phyloP scores from a whole-genome alignment of 495 filamentous ascomycete genomes.

The Penicillium pulvis region DNA sequence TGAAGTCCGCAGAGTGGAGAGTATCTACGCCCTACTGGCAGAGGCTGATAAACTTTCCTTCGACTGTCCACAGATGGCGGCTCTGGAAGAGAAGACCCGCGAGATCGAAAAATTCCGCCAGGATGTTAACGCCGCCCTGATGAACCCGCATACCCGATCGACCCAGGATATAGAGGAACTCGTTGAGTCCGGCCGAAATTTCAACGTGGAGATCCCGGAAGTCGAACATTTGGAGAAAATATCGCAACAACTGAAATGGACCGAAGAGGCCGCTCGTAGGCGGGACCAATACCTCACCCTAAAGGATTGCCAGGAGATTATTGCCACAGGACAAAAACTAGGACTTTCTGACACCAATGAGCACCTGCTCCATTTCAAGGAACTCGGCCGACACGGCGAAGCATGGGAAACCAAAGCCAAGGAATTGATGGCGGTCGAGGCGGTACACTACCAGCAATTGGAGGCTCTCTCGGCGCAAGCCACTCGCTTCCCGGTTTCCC shows the following conservation, averaged over 20 bases:
- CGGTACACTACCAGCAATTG: constrained; percentile 89
- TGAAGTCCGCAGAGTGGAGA: constrained; percentile 87
- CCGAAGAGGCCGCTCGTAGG: constrained; percentile 69
- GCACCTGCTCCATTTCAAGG: constrained; percentile 71
- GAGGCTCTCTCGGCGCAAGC: constrained; percentile 83
- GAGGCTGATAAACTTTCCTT: constrained; percentile 89
- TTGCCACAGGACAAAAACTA: constrained; percentile 72
- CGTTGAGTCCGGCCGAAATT: constrained; percentile 80
- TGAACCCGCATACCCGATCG: constrained; percentile 58
- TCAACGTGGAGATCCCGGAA: constrained; percentile 95
- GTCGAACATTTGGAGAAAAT: constrained; percentile 80
- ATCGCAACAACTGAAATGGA: constrained; percentile 86
- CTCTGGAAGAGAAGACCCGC: constrained; percentile 83
- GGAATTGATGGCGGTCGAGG: constrained; percentile 86
- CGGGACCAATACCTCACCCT: constrained; percentile 66
- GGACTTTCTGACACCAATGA: constrained; percentile 77
- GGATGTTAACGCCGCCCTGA: constrained; percentile 69
- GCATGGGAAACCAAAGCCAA: constrained; percentile 93
- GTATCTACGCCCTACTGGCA: constrained; percentile 80
- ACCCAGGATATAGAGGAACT: constrained; percentile 84
- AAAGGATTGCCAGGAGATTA: constrained; percentile 74
- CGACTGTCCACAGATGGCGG: constrained; percentile 89
- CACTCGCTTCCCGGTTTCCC: constrained; percentile 76
- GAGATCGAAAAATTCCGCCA: constrained; percentile 86
- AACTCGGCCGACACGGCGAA: constrained; percentile 73